These are phyloP conservation scores for Trametes cinnabarina DNA, from an alignment of 768 basidiomycete genomes.

Conservation along the genomic window DNA sequence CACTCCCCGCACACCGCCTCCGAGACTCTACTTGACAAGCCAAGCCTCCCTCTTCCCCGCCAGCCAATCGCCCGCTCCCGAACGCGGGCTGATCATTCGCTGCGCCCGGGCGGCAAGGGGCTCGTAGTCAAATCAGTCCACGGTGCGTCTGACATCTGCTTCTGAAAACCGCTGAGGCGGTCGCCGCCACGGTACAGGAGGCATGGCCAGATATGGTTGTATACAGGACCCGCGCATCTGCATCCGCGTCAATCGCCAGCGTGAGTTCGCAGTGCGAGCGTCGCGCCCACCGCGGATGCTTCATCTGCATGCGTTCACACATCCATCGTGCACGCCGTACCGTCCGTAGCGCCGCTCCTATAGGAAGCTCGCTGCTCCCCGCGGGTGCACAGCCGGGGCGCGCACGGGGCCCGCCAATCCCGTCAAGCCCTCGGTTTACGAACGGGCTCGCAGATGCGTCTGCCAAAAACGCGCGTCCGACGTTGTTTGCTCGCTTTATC, in stretches of 20 bases:
- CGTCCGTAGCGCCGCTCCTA: too few relatives aligned
- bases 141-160: too few relatives aligned
- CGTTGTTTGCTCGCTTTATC: too few relatives aligned
- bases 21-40: constrained; percentile 8
- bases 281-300: background rate
- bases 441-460: too few relatives aligned
- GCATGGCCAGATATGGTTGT: background rate
- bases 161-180: too few relatives aligned
- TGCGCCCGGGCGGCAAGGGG: background rate
- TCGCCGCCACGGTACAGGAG: background rate
- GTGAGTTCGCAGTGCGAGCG: background rate
- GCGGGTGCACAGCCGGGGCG: too few relatives aligned
- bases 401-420: too few relatives aligned
- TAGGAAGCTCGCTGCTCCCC: too few relatives aligned
- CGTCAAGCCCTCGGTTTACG: too few relatives aligned
- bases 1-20: constrained; percentile 5
- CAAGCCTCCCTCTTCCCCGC: background rate
- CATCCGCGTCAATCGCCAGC: background rate
- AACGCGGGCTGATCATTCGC: background rate
- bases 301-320: too few relatives aligned
- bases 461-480: too few relatives aligned
- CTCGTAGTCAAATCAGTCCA: too few relatives aligned
- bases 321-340: background rate
- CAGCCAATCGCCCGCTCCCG: background rate
- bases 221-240: background rate